A percentile compares a stretch with the other conserved stretches of the same genome.
Conservation (phyloP, 2,329 filamentous ascomycete genomes). For the Hypoxylon rubiginosum region DNA sequence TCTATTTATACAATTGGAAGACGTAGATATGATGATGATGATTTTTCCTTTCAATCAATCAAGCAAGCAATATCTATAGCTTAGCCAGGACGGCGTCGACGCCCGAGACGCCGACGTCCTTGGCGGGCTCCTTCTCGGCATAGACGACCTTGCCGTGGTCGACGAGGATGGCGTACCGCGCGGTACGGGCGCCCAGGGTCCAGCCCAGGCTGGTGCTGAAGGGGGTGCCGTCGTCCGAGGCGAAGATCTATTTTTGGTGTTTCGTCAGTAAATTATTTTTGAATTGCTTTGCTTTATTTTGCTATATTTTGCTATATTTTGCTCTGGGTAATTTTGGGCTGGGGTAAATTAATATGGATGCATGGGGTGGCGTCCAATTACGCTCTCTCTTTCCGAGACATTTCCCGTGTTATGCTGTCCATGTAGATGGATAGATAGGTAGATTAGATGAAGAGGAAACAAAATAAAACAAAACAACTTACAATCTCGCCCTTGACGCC, state of each 20-base stretch:
- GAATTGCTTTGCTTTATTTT: no score
- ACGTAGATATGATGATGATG: no score
- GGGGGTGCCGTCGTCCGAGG: conserved; percentile 75
- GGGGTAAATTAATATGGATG: conserved; percentile 18
- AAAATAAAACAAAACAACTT: conserved; percentile 45
- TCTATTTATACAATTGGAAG: no score
- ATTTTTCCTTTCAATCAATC: no score
- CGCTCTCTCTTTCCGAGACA: background rate
- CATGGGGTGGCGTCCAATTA: conserved; percentile 40
- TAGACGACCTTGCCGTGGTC: conserved; percentile 88
- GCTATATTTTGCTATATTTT: no score
- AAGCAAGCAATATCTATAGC: no score
- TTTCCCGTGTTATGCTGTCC: background rate
- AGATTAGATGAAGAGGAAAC: background rate
- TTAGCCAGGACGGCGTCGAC: conserved; percentile 68
- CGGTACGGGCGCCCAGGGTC: conserved; percentile 80
- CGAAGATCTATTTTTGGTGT: conserved; percentile 76
- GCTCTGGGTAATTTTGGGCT: background rate
- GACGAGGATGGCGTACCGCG: conserved; percentile 83
- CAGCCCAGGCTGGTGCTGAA: conserved; percentile 86
- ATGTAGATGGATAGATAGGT: background rate
- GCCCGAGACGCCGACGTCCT: conserved; percentile 58
- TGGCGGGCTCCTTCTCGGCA: conserved; percentile 77
- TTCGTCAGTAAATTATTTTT: background rate
- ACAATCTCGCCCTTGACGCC: conserved; percentile 77